Evolutionary conservation across 2,329 filamentous ascomycete species (phyloP).

Genomic region (Diaporthe ampelina): DNA sequence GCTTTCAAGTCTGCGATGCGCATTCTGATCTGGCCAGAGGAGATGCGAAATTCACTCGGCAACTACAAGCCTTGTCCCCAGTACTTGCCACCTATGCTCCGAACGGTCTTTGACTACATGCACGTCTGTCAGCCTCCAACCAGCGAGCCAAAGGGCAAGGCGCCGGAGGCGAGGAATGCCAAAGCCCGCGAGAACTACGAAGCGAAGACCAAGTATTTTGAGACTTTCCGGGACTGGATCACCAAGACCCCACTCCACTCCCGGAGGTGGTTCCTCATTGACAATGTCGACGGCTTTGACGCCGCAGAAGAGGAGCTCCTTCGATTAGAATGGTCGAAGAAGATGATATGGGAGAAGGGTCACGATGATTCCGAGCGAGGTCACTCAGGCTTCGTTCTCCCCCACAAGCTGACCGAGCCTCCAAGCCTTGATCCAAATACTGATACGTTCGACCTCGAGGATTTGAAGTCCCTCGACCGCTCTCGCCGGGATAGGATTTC

Average conservation of each 20-base stretch:
- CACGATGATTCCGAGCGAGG: not conserved
- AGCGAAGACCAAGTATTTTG: not conserved
- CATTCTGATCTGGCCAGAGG: slow-evolving; percentile 36
- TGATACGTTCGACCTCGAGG: not conserved
- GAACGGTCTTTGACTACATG: not conserved
- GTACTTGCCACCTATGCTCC: not conserved
- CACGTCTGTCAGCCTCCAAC: not conserved
- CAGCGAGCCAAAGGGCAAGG: not conserved
- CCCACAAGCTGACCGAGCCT: slow-evolving; percentile 16
- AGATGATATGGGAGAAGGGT: slow-evolving; percentile 32
- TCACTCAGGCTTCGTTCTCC: slow-evolving; percentile 13
- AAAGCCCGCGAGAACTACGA: not conserved
- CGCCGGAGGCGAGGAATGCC: no score
- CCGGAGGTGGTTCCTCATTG: slow-evolving; percentile 31
- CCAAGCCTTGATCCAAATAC: not conserved
- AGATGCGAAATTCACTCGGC: not conserved
- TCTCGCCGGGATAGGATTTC: not conserved
- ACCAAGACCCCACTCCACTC: slow-evolving; percentile 39
- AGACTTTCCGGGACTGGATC: slow-evolving; percentile 13
- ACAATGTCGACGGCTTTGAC: not conserved
- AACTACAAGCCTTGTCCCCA: not conserved
- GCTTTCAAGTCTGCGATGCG: slow-evolving; percentile 38
- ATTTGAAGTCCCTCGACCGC: not conserved
- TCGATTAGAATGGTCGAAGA: slow-evolving; percentile 34
- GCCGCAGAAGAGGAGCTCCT: slow-evolving; percentile 13